Base-by-base conservation (phyloP, 345 rosid genomes). In the Cochlearia excelsa region DNA sequence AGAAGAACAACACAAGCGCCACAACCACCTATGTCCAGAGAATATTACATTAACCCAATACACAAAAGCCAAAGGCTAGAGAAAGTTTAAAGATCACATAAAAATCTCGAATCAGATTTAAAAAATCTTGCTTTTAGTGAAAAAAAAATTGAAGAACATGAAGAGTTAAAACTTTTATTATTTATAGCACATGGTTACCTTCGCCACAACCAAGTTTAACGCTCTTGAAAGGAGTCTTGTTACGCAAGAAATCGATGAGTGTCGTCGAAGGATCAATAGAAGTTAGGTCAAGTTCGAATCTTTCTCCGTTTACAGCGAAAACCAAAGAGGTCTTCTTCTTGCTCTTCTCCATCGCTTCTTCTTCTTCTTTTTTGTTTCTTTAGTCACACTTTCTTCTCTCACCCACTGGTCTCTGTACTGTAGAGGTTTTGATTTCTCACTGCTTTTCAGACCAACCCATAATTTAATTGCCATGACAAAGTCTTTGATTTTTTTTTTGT, bases 191-290 rank as follows among this genome's bases (percentile, higher is more conserved):
- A 33, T 33, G 1, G 7, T 2, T 59, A 84, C 97, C 96, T 86
- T 88, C 92, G 41, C 96, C 96, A 45, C 96, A 91, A 41, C 95
- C 69, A 39, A 86, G 98, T 85, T 91, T 91, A 70, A 80, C 88
- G 50, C 95, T 83, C 80, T 79, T 92, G 79, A 88, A 84, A 31
- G 69, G 77, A 57, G 98, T 83, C 31, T 63, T 76, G 52, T 70
- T 61, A 10, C 98, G 95, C 77, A 91, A 66, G 80, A 86, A 88
- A 54, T 92, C 84, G 23, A 92, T 75, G 80, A 92, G 73, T 54
- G 96, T 88, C 33, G 86, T 82, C 0, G 96, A 84, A 54, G 95
- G 90, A 43, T 86, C 83, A 26, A 81, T 11, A 0, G 47, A 53
- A 23, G 80, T 75, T 26, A 92, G 64, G 1, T 58, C 56, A 10